Base-by-base conservation (phyloP, 1,284 basidiomycete species). In the Malassezia sympodialis region DNA sequence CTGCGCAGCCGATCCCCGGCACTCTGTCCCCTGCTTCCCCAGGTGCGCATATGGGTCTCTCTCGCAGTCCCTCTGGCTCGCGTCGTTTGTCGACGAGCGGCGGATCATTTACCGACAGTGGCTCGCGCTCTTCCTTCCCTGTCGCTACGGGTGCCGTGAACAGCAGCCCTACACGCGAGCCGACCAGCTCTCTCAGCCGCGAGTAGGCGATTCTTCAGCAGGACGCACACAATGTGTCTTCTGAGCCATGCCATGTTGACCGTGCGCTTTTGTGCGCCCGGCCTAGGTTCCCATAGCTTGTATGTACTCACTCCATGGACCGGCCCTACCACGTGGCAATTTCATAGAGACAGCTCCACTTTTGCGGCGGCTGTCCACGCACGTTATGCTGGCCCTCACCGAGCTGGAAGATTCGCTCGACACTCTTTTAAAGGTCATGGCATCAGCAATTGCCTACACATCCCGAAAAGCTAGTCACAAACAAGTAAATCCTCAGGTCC, bases 381-480 rank as follows among this genome's bases (percentile, higher is more conserved):
- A 56, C 19, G 31, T 34, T 3, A 68, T 68, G 66, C 59, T 62
- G 44, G 51, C 59, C 15, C 53, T 68, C 4, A 62, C 62, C 8
- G 62, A 62, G 53, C 62, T 68, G 10, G 66, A 68, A 30, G 51
- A 31, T 17, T 53, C 59, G 11, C 48, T 66, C 7, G 64, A 68
- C 26, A 55, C 63, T n/a, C 56, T 68, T 0, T 57, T 68, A 39
- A 58, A 61, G 37, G 62, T 68, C 48, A 68, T 68, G 66, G 65
- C 66, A 1, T 66, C 66, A 0, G 63, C 64, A 0, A 54, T 66
- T 31, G 64, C 66, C 0, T 68, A 56, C 52, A 56, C 62, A 14
- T 68, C 66, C 0, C 63, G 66, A 32, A 68, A 68, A 49, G 60
- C 66, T 12, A 44, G 46, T 24, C 66, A 68, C 39, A 15, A 41